Percentiles rank a stretch among this genome's conserved stretches.
Conservation (phyloP, 2,329 filamentous ascomycete species). For the Aspergillus arachidicola region DNA sequence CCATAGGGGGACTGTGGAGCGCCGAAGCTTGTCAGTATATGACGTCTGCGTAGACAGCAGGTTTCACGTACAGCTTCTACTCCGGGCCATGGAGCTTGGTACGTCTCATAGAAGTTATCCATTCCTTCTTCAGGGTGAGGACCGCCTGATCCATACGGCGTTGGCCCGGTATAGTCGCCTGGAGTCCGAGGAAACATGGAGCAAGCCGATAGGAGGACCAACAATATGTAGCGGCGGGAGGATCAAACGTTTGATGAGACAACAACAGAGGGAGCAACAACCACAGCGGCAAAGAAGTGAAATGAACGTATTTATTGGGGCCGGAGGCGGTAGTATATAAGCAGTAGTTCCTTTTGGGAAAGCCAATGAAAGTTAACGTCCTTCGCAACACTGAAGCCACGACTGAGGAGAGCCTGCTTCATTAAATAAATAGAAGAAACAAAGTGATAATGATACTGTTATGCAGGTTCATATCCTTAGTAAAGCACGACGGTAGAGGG, state of each 20-base stretch:
- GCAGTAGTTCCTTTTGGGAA: not conserved
- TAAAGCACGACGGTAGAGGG: slow-evolving; percentile 15
- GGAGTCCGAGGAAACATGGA: slow-evolving; percentile 30
- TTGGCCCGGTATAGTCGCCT: slow-evolving; percentile 24
- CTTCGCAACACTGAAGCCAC: slow-evolving; percentile 5
- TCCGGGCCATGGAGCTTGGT: slow-evolving; percentile 31
- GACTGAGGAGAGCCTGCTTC: slow-evolving; percentile 6
- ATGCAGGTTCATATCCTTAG: slow-evolving; percentile 30
- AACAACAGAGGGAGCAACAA: not conserved
- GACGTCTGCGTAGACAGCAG: not conserved
- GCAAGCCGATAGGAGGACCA: slow-evolving; percentile 22
- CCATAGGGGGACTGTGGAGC: slow-evolving; percentile 28
- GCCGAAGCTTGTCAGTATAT: slow-evolving; percentile 11
- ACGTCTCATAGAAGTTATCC: slow-evolving; percentile 30
- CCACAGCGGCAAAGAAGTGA: slow-evolving; percentile 2
- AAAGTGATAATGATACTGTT: slow-evolving; percentile 25
- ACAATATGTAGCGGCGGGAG: slow-evolving; percentile 19
- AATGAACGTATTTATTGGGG: slow-evolving; percentile 3
- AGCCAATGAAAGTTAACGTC: not conserved
- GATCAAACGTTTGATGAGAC: slow-evolving; percentile 30
- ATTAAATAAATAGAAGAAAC: slow-evolving; percentile 15
- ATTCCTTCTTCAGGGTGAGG: slow-evolving; percentile 30
- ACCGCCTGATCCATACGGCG: slow-evolving; percentile 30
- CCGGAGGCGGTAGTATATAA: not conserved
- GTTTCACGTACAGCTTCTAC: slow-evolving; percentile 34